These are phyloP conservation scores for Pseudocohnilembus persalinus DNA, from an alignment of 169 alveolate genomes.

Conservation along the genomic window DNA sequence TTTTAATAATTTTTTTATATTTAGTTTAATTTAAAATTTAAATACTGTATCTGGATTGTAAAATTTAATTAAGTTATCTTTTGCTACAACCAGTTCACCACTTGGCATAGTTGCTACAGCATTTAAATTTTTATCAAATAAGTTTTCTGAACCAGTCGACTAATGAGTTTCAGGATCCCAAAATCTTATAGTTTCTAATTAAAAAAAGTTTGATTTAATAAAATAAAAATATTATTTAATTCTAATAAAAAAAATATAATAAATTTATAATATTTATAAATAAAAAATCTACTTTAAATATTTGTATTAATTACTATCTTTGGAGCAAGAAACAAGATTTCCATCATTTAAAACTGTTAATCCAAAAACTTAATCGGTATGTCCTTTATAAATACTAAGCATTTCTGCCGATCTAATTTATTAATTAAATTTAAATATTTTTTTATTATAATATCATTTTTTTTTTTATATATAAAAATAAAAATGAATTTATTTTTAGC, in stretches of 20 bases:
- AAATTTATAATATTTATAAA: no score
- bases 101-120: slow-evolving; percentile 25
- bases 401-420: slow-evolving; percentile 28
- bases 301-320: slow-evolving; percentile 9
- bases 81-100: slow-evolving; percentile 21
- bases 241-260: no score
- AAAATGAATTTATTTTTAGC: no score
- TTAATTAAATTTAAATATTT: no score
- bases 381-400: slow-evolving; percentile 4
- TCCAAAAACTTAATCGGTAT: slow-evolving; percentile 13
- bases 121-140: slow-evolving; percentile 19
- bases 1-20: no score
- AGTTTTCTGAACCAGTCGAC: neutral
- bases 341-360: slow-evolving; percentile 18
- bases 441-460: no score
- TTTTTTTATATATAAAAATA: no score
- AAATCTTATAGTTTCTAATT: slow-evolving; percentile 20
- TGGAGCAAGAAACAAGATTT: slow-evolving; percentile 24
- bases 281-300: no score
- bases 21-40: no score
- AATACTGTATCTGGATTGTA: slow-evolving; percentile 8
- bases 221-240: no score
- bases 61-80: slow-evolving; percentile 22
- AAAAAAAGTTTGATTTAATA: neutral
- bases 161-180: slow-evolving; percentile 32